These are phyloP conservation scores for Otatea glauca DNA, from an alignment of 176 grass and related monocot genomes.

Conservation along the genomic window DNA sequence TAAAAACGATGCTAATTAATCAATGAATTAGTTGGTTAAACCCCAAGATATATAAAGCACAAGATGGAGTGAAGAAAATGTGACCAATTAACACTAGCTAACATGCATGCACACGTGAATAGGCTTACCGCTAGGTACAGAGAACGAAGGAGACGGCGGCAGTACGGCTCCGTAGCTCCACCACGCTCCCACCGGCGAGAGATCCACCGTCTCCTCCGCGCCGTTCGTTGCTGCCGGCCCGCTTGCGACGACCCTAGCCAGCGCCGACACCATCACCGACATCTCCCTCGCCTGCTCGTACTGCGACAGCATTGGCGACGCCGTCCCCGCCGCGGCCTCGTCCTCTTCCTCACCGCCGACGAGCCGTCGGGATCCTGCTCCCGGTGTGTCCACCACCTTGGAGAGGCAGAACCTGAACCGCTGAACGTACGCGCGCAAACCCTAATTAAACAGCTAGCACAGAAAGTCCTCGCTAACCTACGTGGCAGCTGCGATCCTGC, in stretches of 20 bases:
- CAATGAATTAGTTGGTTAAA: background rate
- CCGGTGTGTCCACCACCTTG: constrained; percentile 56
- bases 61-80: background rate
- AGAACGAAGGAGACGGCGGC: background rate
- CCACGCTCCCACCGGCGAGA: constrained; percentile 24
- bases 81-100: background rate
- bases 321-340: background rate
- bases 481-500: no score
- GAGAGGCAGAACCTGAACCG: background rate
- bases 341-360: background rate
- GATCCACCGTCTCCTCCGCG: constrained; percentile 13
- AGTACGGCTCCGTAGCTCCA: background rate
- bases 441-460: no score
- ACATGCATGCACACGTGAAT: no score
- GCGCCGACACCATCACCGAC: constrained; percentile 77
- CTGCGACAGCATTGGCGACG: constrained; percentile 32
- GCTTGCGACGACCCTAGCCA: constrained; percentile 50
- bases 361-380: background rate
- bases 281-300: constrained; percentile 66
- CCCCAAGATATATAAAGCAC: background rate
- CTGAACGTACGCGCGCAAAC: no score
- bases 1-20: background rate
- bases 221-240: constrained; percentile 24
- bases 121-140: background rate
- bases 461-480: no score